Evolutionary conservation across 306 rosid genomes (phyloP).

Genomic region (Ormosia emarginata): DNA sequence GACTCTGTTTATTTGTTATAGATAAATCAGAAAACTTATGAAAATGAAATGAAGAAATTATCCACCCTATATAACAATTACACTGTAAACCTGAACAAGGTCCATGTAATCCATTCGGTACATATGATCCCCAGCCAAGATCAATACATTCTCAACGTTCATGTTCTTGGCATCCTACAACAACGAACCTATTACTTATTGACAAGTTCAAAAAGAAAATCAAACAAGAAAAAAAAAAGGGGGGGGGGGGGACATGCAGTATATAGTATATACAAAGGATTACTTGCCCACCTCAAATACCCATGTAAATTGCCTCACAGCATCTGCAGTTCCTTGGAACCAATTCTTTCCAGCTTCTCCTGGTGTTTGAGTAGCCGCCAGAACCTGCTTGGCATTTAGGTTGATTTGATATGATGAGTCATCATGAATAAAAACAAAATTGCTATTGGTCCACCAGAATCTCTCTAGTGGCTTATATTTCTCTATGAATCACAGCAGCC

Average conservation of each 20-base stretch:
- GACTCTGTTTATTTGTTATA: slow-evolving; percentile 54
- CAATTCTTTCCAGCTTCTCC: slow-evolving; percentile 89
- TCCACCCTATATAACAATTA: not conserved
- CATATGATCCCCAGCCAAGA: slow-evolving; percentile 90
- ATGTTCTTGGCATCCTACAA: slow-evolving; percentile 80
- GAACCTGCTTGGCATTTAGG: slow-evolving; percentile 60
- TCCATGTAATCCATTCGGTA: slow-evolving; percentile 96
- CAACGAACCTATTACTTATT: slow-evolving; percentile 2
- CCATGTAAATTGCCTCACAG: slow-evolving; percentile 95
- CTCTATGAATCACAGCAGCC: slow-evolving; percentile 16
- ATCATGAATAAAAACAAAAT: slow-evolving; percentile 12
- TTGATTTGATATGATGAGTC: not conserved
- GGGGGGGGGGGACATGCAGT: not conserved
- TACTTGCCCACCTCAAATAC: slow-evolving; percentile 73
- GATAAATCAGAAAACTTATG: slow-evolving; percentile 14
- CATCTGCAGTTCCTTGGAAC: slow-evolving; percentile 99
- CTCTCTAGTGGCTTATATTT: slow-evolving; percentile 8
- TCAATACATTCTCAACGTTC: slow-evolving; percentile 68
- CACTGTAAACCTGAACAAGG: slow-evolving; percentile 64
- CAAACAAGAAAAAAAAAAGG: not conserved
- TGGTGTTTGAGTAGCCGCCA: slow-evolving; percentile 95
- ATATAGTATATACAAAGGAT: not conserved
- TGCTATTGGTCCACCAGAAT: not conserved
- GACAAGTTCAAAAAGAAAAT: not conserved
- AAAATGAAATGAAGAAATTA: slow-evolving; percentile 1